These are phyloP conservation scores for Hanseniaspora uvarum DNA, from an alignment of 1,139 yeast genomes.

Conservation along the genomic window DNA sequence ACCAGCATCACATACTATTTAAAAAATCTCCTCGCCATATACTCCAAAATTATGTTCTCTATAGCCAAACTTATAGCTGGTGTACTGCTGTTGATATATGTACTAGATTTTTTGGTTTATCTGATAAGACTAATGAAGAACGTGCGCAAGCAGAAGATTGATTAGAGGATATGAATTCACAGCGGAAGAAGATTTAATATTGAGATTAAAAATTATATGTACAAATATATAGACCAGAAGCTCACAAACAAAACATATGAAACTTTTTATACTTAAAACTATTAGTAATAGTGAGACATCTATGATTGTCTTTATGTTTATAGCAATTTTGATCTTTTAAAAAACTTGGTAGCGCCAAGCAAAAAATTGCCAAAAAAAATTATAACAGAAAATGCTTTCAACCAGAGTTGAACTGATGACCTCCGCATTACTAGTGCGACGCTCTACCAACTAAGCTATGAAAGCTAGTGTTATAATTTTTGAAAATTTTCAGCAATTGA, in stretches of 20 bases:
- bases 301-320: neutral
- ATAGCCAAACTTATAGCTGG: slow-evolving; percentile 8
- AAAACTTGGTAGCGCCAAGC: neutral
- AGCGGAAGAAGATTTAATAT: too few species aligned
- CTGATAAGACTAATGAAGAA: neutral
- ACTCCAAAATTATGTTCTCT: slow-evolving; percentile 9
- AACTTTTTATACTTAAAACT: too few species aligned
- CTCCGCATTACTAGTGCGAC: slow-evolving; percentile 18
- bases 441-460: slow-evolving; percentile 18
- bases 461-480: slow-evolving; percentile 3
- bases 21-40: neutral
- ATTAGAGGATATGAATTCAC: neutral
- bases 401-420: slow-evolving; percentile 18
- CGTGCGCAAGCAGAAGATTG: neutral
- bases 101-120: slow-evolving; percentile 10
- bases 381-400: slow-evolving; percentile 7
- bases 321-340: neutral
- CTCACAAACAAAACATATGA: neutral
- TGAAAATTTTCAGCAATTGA: neutral
- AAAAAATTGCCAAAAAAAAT: neutral
- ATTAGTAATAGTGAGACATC: neutral
- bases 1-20: neutral
- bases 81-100: neutral
- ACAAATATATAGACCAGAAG: too few species aligned
- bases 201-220: neutral